Percentiles rank a stretch among this genome's conserved stretches.
These are phyloP conservation scores for Oryza meyeriana DNA, from an alignment of 176 grass and related monocot species.

Conservation along the genomic window DNA sequence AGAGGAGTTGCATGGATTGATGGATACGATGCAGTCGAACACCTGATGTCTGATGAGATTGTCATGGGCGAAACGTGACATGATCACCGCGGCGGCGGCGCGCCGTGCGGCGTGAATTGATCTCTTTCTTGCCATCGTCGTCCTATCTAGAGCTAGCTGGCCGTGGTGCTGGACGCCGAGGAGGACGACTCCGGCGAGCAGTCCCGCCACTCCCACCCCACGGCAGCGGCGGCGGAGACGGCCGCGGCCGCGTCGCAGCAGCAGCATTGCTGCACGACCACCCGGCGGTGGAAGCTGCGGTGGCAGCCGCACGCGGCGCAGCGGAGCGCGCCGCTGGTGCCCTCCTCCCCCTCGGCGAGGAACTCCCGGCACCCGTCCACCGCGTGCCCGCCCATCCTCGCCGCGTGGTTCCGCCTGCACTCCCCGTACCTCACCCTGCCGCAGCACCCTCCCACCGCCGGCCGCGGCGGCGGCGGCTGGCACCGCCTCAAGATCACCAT, in stretches of 20 bases:
- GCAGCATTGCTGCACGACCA: conserved; percentile 37
- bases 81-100: no score
- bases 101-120: background rate
- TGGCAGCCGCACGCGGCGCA: conserved; percentile 73
- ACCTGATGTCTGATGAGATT: background rate
- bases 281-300: conserved; percentile 68
- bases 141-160: background rate
- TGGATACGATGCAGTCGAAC: background rate
- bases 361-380: conserved; percentile 79
- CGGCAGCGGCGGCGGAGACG: background rate
- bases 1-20: background rate
- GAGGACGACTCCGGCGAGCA: conserved; percentile 35
- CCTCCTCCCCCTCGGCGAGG: conserved; percentile 60
- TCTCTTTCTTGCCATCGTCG: background rate
- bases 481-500: conserved; percentile 43
- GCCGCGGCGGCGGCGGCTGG: conserved; percentile 17
- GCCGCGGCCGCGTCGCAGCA: conserved; percentile 3
- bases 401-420: conserved; percentile 71
- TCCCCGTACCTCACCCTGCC: conserved; percentile 44
- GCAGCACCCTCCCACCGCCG: background rate
- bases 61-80: background rate
- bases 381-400: conserved; percentile 62
- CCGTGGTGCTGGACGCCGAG: conserved; percentile 41
- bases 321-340: conserved; percentile 51
- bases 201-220: background rate